Base-by-base conservation (phyloP, 1,139 yeast species). In the Yamadazyma blattariae region DNA sequence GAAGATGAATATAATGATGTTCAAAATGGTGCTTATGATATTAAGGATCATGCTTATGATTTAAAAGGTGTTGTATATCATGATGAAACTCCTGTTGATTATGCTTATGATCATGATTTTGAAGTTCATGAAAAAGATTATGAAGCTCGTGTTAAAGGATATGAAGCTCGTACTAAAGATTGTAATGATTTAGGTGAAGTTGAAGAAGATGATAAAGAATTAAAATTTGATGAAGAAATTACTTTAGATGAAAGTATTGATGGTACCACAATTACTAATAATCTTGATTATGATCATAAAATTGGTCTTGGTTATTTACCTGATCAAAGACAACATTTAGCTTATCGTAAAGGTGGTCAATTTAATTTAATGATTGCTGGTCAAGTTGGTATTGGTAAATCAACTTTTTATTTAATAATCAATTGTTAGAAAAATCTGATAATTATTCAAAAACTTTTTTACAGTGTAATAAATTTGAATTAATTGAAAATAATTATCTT, bases 291-390 rank as follows among this genome's bases (percentile, higher is more conserved):
- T 6, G 28, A 30, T 14, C 9, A 2, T 8, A 35, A 35, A 18
- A 38, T 55, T 11, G 70, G 70, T 1, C 52, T 64, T 7, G 25
- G 34, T 1, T 39, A 25, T 12, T 51, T 64, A 18, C 69, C 70
- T 1, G 37, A 34, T 6, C 69, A 64, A 40, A 45, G 57, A 23
- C 52, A 47, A 37, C 35, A 35, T 3, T 38, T 44, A 20, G 38
- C 42, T 16, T 41, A 38, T 15, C 54, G 55, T 32, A 54, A 50
- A 22, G 75, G 76, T 2, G 62, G 59, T 4, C 43, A 45, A 12
- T 68, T 71, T 55, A 80, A 87, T 27, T 55, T 89, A 35, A 74
- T 89, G 82, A 77, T 87, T 10, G 79, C 82, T 22, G 97, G 97
- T 5, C 68, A 73, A 9, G 66, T 81, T 10, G 95, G 96, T 3